phyloP scores from a whole-genome alignment of 2,329 filamentous ascomycete genomes.

The Talaromyces atroroseus region DNA sequence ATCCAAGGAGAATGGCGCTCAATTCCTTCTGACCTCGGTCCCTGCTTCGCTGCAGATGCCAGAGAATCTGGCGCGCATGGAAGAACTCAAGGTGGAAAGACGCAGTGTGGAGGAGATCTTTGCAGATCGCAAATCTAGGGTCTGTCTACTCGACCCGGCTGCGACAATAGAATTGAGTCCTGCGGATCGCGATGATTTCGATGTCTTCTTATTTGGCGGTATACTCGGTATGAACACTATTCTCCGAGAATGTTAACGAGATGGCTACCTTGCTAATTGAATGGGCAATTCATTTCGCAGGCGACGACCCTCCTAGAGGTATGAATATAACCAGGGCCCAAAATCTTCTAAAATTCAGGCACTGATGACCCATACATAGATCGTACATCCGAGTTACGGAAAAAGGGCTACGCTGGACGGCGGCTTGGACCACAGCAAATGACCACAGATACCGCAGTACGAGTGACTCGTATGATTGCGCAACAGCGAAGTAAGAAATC shows the following conservation, averaged over 20 bases:
- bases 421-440: constrained; percentile 90
- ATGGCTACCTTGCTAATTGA: background rate
- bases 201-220: constrained; percentile 90
- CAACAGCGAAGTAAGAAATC: constrained; percentile 68
- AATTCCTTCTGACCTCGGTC: constrained; percentile 78
- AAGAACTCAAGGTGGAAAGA: constrained; percentile 65
- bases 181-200: constrained; percentile 74
- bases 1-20: constrained; percentile 59
- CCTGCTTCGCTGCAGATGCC: constrained; percentile 60
- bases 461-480: constrained; percentile 84
- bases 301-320: constrained; percentile 92
- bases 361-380: constrained; percentile 53
- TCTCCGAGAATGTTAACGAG: background rate
- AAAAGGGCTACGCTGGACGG: constrained; percentile 85
- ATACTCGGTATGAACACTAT: constrained; percentile 65
- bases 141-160: constrained; percentile 85
- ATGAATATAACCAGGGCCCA: constrained; percentile 26
- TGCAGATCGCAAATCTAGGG: constrained; percentile 61
- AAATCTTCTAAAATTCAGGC: background rate
- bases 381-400: constrained; percentile 88
- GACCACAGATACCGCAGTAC: constrained; percentile 95
- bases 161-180: constrained; percentile 76
- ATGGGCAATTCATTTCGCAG: constrained; percentile 39
- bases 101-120: constrained; percentile 81
- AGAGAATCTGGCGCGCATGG: constrained; percentile 53